Evolutionary conservation across 2,329 filamentous ascomycete species (phyloP).

Genomic region (Paracoccidioides lutzii): DNA sequence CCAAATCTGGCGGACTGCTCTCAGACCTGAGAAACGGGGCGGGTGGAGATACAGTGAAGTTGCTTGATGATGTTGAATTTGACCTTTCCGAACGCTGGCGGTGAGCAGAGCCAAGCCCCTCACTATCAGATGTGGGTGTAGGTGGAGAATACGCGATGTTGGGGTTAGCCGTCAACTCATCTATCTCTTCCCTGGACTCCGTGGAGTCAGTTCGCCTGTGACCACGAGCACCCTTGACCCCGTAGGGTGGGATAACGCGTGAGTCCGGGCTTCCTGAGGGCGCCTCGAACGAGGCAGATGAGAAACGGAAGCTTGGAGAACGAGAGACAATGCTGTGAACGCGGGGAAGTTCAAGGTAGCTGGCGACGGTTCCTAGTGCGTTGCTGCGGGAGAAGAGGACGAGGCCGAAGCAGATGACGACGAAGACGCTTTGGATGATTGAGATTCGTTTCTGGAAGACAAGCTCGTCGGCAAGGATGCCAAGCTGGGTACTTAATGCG

Average conservation of each 20-base stretch:
- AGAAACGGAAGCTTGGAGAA: constrained; percentile 31
- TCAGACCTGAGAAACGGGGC: constrained; percentile 2
- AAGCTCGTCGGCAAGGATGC: constrained; percentile 85
- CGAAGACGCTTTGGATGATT: constrained; percentile 76
- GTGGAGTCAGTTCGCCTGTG: constrained; percentile 25
- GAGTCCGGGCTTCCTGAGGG: constrained; percentile 28
- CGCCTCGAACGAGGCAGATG: constrained; percentile 24
- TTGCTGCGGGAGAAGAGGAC: constrained; percentile 57
- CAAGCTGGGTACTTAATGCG: constrained; percentile 66
- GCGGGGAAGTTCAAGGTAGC: constrained; percentile 34
- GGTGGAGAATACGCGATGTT: constrained; percentile 27
- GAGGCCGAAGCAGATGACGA: constrained; percentile 74
- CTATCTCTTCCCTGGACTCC: constrained; percentile 15
- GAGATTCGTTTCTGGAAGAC: constrained; percentile 76
- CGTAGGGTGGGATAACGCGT: constrained; percentile 22
- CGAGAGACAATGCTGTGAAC: constrained; percentile 35
- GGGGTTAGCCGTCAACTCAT: constrained; percentile 16
- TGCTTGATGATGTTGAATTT: constrained; percentile 4
- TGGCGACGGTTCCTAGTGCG: constrained; percentile 18
- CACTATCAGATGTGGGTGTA: constrained; percentile 21
- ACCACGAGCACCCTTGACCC: constrained; percentile 9
- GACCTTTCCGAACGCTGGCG: constrained; percentile 4
- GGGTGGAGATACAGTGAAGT: not conserved
- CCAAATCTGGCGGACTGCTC: constrained; percentile 10
- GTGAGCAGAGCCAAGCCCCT: constrained; percentile 11